Percentiles rank a stretch among this genome's conserved stretches.
phyloP scores from a whole-genome alignment of 2,329 filamentous ascomycete genomes.

The Gnomoniopsis smithogilvyi region DNA sequence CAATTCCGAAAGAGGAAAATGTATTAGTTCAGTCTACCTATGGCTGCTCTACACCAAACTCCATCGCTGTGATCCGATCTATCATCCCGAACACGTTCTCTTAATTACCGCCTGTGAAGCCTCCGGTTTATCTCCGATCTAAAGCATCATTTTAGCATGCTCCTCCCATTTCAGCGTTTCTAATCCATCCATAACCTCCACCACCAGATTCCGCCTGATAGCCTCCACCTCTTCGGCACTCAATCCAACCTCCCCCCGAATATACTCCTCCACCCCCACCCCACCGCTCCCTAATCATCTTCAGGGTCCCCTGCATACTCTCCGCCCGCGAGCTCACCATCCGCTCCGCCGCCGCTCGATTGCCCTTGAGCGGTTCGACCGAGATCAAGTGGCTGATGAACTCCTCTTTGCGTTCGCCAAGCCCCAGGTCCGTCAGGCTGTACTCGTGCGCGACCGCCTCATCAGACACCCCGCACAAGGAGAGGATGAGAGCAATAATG shows the following conservation, averaged over 20 bases:
- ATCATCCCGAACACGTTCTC: background rate
- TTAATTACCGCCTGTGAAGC: background rate
- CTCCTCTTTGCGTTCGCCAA: constrained; percentile 49
- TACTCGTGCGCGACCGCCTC: constrained; percentile 66
- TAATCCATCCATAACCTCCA: constrained; percentile 24
- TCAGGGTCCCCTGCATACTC: constrained; percentile 45
- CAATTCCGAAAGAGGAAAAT: background rate
- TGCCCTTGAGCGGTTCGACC: constrained; percentile 45
- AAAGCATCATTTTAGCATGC: constrained; percentile 23
- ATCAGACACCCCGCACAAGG: constrained; percentile 59
- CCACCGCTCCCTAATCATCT: constrained; percentile 56
- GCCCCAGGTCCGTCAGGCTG: constrained; percentile 59
- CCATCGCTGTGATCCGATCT: background rate
- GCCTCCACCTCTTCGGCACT: constrained; percentile 50
- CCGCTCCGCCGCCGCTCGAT: constrained; percentile 40
- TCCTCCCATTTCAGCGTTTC: constrained; percentile 26
- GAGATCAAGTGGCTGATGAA: constrained; percentile 49
- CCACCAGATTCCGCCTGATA: constrained; percentile 48
- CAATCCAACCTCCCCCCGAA: constrained; percentile 56
- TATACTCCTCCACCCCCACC: constrained; percentile 63
- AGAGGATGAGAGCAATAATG: constrained; percentile 62
- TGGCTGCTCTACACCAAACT: background rate
- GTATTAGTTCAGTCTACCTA: background rate
- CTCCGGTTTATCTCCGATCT: constrained; percentile 1
- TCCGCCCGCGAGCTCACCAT: constrained; percentile 45